Conservation (phyloP, 2,329 filamentous ascomycete genomes). For the Epicoccum sorghinum region DNA sequence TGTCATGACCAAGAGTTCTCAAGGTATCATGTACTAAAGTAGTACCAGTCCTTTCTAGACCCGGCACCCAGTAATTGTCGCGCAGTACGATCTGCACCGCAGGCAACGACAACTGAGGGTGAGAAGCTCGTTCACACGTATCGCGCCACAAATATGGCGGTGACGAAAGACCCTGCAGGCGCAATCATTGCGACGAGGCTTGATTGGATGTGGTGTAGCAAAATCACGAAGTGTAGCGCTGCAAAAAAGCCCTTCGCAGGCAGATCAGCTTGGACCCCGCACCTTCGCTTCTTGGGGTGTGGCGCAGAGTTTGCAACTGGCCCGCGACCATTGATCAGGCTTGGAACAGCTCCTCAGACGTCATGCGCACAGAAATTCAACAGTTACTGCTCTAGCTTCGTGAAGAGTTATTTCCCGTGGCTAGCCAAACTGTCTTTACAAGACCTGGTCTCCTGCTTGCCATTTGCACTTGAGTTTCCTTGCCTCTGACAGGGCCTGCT, state of each 20-base stretch:
- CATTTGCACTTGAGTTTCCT: neutral
- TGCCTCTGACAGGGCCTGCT: neutral
- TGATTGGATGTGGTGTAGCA: slow-evolving; percentile 11
- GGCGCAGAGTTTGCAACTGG: neutral
- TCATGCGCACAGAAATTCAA: slow-evolving; percentile 28
- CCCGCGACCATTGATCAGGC: slow-evolving; percentile 22
- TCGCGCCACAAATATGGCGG: slow-evolving; percentile 21
- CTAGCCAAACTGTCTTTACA: neutral
- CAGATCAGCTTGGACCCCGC: slow-evolving; percentile 31
- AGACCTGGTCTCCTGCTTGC: neutral
- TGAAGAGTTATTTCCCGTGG: neutral
- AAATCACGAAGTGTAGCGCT: slow-evolving; percentile 22
- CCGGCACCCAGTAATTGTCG: no score
- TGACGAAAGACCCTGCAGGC: slow-evolving; percentile 7
- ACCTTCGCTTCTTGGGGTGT: slow-evolving; percentile 23
- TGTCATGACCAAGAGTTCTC: no score
- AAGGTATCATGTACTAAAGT: no score
- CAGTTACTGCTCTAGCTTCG: slow-evolving; percentile 12
- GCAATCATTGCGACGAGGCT: slow-evolving; percentile 19
- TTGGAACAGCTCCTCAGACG: slow-evolving; percentile 30
- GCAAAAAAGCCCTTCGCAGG: slow-evolving; percentile 16
- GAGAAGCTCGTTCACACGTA: slow-evolving; percentile 3
- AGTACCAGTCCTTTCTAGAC: no score
- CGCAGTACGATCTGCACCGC: no score
- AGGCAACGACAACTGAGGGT: no score